A percentile compares a stretch with the other conserved stretches of the same genome.
Evolutionary conservation across 257 asterid species (phyloP).

Genomic region (Capsicum chinense): DNA sequence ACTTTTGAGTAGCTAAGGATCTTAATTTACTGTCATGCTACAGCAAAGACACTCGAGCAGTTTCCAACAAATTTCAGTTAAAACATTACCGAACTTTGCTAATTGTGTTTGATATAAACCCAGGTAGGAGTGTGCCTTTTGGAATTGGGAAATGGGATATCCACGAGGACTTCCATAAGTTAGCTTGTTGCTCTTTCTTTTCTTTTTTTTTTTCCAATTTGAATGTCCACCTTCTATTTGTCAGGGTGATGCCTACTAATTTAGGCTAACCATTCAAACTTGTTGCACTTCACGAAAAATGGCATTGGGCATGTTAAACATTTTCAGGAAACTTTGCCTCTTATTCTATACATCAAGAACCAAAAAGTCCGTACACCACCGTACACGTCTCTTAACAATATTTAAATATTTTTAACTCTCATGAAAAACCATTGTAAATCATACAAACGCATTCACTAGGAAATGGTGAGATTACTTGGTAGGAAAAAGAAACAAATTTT

Average conservation of each 20-base stretch:
- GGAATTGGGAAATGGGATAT: background rate
- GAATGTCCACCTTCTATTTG: background rate
- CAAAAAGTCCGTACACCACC: background rate
- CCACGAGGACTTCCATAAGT: background rate
- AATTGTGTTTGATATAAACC: background rate
- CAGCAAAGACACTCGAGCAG: background rate
- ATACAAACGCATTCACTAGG: conserved; percentile 8
- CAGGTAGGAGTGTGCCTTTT: background rate
- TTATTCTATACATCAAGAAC: background rate
- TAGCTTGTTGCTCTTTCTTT: background rate
- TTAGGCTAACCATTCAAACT: background rate
- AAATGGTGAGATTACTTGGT: background rate
- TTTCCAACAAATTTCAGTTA: background rate
- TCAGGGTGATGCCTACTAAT: background rate
- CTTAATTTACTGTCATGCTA: background rate
- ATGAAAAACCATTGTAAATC: background rate
- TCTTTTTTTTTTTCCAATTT: background rate
- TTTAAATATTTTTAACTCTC: background rate
- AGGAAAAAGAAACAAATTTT: background rate
- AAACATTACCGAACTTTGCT: background rate
- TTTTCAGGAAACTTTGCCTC: background rate
- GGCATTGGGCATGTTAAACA: background rate
- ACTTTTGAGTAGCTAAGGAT: background rate
- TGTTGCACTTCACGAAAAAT: background rate
- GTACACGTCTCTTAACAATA: background rate